Evolutionary conservation across 495 filamentous ascomycete species (phyloP).

Genomic region (Hyaloscypha hepaticicola): DNA sequence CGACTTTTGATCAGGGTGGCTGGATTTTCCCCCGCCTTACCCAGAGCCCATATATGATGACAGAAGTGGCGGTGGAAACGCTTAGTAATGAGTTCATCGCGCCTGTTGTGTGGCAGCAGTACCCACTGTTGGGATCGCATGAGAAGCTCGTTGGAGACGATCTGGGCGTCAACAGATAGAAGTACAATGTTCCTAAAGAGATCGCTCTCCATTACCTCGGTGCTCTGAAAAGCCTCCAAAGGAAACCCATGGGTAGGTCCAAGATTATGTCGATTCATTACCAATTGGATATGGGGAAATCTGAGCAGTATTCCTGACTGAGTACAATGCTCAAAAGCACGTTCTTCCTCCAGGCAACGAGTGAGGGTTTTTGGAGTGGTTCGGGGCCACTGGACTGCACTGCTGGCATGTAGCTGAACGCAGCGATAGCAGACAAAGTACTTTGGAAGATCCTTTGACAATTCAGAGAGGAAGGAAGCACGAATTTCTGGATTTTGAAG

Average conservation of each 20-base stretch:
- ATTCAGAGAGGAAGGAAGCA: conserved; percentile 18
- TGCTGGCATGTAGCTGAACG: conserved; percentile 20
- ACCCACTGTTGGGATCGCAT: conserved; percentile 25
- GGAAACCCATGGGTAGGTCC: conserved; percentile 23
- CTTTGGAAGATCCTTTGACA: conserved; percentile 23
- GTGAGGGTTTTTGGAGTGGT: conserved; percentile 5
- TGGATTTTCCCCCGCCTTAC: conserved; percentile 2
- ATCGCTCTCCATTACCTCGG: conserved; percentile 15
- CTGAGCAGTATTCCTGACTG: conserved; percentile 13
- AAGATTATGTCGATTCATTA: conserved; percentile 23
- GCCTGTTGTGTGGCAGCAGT: conserved; percentile 14
- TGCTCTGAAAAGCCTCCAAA: conserved; percentile 20
- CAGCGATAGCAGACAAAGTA: conserved; percentile 24
- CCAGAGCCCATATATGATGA: conserved; percentile 10
- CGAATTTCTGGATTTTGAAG: conserved; percentile 7
- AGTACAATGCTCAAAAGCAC: conserved; percentile 5
- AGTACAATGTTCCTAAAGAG: conserved; percentile 10
- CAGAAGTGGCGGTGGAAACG: conserved; percentile 5
- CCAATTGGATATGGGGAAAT: conserved; percentile 27
- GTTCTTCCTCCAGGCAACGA: conserved; percentile 10
- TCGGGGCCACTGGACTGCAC: conserved; percentile 19
- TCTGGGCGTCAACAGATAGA: conserved; percentile 26
- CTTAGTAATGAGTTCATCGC: conserved; percentile 10
- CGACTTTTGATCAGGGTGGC: conserved; percentile 16
- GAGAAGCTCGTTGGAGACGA: conserved; percentile 25